Evolutionary conservation across 2,329 filamentous ascomycete genomes (phyloP).

Genomic region (Aspergillus sojae): DNA sequence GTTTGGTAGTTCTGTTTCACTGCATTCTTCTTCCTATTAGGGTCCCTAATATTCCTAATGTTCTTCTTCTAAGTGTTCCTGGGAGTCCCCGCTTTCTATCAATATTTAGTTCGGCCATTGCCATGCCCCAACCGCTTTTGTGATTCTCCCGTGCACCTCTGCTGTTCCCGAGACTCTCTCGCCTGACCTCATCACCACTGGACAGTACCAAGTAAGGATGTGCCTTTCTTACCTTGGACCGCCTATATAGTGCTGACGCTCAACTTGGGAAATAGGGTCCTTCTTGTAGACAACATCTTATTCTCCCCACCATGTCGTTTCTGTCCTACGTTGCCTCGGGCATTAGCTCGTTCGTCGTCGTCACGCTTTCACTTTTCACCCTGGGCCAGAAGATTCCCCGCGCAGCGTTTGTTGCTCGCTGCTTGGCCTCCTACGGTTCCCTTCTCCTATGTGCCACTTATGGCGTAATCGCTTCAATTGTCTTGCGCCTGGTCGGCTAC

Average conservation of each 20-base stretch:
- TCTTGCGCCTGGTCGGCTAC: slow-evolving; percentile 71
- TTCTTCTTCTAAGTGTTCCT: not conserved
- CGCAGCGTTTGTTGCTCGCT: slow-evolving; percentile 50
- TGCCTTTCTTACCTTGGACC: not conserved
- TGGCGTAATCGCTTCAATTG: slow-evolving; percentile 73
- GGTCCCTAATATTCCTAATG: not conserved
- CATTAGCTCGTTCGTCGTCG: slow-evolving; percentile 65
- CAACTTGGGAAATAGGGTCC: not conserved
- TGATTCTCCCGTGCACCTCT: slow-evolving; percentile 8
- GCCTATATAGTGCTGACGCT: not conserved
- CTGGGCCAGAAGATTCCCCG: slow-evolving; percentile 46
- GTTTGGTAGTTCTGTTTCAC: not conserved
- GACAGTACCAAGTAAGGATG: slow-evolving; percentile 5
- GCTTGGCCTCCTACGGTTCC: slow-evolving; percentile 49
- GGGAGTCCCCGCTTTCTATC: not conserved
- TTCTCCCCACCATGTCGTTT: slow-evolving; percentile 57
- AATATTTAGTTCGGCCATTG: slow-evolving; percentile 2
- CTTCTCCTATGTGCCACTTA: slow-evolving; percentile 62
- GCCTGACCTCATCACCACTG: slow-evolving; percentile 20
- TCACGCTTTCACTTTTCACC: slow-evolving; percentile 55
- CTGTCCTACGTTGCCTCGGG: slow-evolving; percentile 61
- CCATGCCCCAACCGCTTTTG: slow-evolving; percentile 18
- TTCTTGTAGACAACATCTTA: not conserved
- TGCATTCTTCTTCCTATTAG: not conserved
- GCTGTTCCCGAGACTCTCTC: slow-evolving; percentile 11